Conservation (phyloP, 2,329 filamentous ascomycete species). For the Byssothecium circinans region DNA sequence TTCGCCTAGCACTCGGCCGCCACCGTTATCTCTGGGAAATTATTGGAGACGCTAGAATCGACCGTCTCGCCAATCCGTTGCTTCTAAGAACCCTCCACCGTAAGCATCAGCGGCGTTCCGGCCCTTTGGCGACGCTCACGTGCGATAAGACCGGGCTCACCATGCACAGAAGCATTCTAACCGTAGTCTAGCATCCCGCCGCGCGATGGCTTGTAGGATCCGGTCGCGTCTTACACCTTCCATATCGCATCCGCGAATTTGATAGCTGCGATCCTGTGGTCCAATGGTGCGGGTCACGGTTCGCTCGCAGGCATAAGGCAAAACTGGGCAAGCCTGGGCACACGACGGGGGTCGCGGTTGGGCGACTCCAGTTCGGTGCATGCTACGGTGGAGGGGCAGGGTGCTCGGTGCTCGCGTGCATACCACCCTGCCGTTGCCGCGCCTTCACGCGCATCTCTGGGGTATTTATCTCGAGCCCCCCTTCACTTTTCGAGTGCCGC, state of each 20-base stretch:
- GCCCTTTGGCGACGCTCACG: neutral
- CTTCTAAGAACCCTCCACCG: no score
- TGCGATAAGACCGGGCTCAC: slow-evolving; percentile 4
- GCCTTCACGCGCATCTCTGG: neutral
- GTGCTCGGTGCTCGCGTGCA: neutral
- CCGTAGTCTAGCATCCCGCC: slow-evolving; percentile 1
- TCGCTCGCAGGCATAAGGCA: slow-evolving; percentile 10
- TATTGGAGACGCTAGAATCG: neutral
- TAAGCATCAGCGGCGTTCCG: no score
- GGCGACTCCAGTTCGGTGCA: neutral
- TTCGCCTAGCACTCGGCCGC: neutral
- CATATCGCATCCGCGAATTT: slow-evolving; percentile 6
- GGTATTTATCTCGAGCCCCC: neutral
- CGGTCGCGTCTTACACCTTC: slow-evolving; percentile 16
- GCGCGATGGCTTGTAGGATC: neutral
- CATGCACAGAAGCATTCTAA: slow-evolving; percentile 13
- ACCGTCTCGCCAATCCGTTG: no score
- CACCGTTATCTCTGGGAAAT: neutral
- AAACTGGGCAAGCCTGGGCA: slow-evolving; percentile 2
- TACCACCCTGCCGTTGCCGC: neutral
- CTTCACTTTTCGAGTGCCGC: neutral
- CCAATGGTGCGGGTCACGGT: slow-evolving; percentile 14
- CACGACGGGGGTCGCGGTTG: slow-evolving; percentile 1
- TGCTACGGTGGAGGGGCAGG: no score
- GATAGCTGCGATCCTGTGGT: slow-evolving; percentile 1